phyloP scores from a whole-genome alignment of 306 rosid genomes.

The Citrullus mucosospermus region DNA sequence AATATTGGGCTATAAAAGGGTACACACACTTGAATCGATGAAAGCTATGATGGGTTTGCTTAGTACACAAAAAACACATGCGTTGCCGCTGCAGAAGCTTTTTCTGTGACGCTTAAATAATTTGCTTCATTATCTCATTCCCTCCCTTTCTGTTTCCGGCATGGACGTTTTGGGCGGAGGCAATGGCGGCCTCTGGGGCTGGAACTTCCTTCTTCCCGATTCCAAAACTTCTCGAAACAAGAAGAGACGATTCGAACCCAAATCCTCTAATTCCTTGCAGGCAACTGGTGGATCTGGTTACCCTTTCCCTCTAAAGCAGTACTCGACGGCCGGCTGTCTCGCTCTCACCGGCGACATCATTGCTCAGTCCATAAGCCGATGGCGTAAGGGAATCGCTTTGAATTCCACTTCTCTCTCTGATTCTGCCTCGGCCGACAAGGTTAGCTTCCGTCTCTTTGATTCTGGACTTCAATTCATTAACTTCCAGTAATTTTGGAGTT shows the following conservation, averaged over 20 bases:
- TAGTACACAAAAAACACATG: background rate
- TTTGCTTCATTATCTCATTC: background rate
- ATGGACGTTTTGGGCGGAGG: slow-evolving; percentile 69
- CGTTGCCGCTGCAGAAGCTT: background rate
- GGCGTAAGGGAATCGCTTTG: slow-evolving; percentile 13
- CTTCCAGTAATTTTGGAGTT: background rate
- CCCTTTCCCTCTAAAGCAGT: slow-evolving; percentile 67
- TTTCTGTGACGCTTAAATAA: background rate
- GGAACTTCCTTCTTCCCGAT: slow-evolving; percentile 30
- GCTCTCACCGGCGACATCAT: slow-evolving; percentile 40
- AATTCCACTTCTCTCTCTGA: background rate
- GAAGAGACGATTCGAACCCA: slow-evolving; percentile 31
- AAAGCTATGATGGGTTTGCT: background rate
- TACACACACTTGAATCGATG: background rate
- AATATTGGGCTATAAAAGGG: too few species aligned
- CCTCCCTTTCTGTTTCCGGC: background rate
- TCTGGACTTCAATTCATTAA: background rate
- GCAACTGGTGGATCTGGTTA: slow-evolving; percentile 35
- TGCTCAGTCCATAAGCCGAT: slow-evolving; percentile 35
- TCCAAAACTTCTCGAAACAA: slow-evolving; percentile 17
- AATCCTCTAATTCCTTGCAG: slow-evolving; percentile 27
- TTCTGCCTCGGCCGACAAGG: background rate
- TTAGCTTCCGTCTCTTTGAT: background rate
- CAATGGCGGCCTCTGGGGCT: slow-evolving; percentile 47
- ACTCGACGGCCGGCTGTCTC: slow-evolving; percentile 56